Evolutionary conservation across 108 stramenopile genomes (phyloP).

Genomic region (Nitzschia sp.): DNA sequence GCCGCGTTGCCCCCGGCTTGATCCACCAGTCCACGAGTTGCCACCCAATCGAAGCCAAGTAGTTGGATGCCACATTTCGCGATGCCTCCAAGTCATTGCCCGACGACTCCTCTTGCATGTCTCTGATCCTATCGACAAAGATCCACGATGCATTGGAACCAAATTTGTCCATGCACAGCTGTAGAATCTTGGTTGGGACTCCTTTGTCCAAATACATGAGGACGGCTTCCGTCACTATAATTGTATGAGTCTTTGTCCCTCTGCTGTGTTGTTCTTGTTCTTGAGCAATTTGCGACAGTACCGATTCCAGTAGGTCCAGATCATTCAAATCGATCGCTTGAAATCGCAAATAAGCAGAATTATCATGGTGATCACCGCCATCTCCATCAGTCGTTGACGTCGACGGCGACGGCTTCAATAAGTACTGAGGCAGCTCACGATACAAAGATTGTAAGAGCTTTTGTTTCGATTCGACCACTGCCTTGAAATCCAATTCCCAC

Average conservation of each 20-base stretch:
- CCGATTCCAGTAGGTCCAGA: slow-evolving; percentile 34
- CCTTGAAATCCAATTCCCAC: slow-evolving; percentile 67
- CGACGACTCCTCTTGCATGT: slow-evolving; percentile 50
- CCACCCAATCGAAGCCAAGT: slow-evolving; percentile 56
- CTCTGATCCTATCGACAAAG: slow-evolving; percentile 71
- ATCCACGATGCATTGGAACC: slow-evolving; percentile 1
- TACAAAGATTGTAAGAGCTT: slow-evolving; percentile 28
- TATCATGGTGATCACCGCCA: slow-evolving; percentile 20
- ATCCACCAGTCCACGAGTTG: slow-evolving; percentile 54
- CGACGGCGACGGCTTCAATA: no score
- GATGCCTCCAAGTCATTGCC: slow-evolving; percentile 32
- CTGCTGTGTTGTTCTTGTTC: slow-evolving; percentile 3
- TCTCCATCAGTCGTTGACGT: not conserved
- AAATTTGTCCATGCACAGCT: slow-evolving; percentile 26
- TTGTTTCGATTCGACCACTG: slow-evolving; percentile 59
- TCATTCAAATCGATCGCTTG: slow-evolving; percentile 59
- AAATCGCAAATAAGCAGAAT: slow-evolving; percentile 13
- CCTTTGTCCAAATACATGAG: slow-evolving; percentile 73
- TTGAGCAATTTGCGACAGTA: slow-evolving; percentile 37
- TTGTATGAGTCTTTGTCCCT: slow-evolving; percentile 21
- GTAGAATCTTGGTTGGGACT: slow-evolving; percentile 46
- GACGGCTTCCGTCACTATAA: slow-evolving; percentile 69
- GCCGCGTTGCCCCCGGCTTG: slow-evolving; percentile 71
- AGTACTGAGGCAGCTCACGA: not conserved
- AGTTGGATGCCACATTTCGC: not conserved